Percentiles rank a stretch among this genome's conserved stretches.
phyloP scores from a whole-genome alignment of 2,329 filamentous ascomycete genomes.

The Rutstroemia sp. region DNA sequence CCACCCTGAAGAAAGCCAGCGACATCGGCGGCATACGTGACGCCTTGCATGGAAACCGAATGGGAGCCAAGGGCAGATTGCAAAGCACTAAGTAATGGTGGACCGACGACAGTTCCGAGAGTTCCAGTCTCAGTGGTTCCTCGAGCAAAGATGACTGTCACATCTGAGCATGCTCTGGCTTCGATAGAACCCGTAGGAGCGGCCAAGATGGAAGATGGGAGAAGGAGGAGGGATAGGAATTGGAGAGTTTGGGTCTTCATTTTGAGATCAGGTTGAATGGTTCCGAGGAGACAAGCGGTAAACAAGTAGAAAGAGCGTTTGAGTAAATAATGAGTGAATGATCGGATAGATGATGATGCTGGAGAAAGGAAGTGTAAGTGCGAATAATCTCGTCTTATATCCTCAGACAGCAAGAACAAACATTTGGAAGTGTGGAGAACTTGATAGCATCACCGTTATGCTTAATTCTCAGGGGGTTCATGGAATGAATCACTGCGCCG shows the following conservation, averaged over 20 bases:
- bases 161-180: conserved; percentile 14
- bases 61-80: conserved; percentile 35
- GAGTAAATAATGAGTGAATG: too few species aligned
- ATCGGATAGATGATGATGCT: too few species aligned
- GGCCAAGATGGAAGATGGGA: background rate
- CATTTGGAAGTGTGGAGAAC: too few species aligned
- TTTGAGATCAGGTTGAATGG: background rate
- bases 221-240: conserved; percentile 1
- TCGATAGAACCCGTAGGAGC: background rate
- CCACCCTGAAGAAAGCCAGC: conserved; percentile 40
- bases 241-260: conserved; percentile 4
- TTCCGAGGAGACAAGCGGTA: too few species aligned
- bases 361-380: too few species aligned
- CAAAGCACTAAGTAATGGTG: conserved; percentile 25
- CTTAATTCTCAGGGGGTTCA: too few species aligned
- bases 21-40: conserved; percentile 42
- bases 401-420: too few species aligned
- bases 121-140: conserved; percentile 21
- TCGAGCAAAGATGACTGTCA: conserved; percentile 25
- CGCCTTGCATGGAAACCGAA: conserved; percentile 42
- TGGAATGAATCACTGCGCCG: too few species aligned
- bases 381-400: too few species aligned
- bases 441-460: too few species aligned
- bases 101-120: conserved; percentile 21
- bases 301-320: too few species aligned